Conservation (phyloP, 768 basidiomycete genomes). For the Royoungia palumana region DNA sequence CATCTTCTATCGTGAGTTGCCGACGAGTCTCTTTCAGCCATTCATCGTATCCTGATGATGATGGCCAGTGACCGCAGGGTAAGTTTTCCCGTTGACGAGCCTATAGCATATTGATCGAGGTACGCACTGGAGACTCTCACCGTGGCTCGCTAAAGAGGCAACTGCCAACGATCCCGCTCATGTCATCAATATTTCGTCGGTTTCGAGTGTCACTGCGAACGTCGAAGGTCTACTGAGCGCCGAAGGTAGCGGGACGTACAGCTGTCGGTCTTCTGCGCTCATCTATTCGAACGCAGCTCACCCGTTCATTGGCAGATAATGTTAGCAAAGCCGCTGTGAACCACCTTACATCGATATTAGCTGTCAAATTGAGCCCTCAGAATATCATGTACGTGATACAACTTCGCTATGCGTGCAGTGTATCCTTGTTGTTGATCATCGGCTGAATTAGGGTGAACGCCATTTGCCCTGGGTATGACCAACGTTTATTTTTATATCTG, state of each 20-base stretch:
- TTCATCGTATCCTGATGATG: not conserved
- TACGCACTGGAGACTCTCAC: conserved; percentile 27
- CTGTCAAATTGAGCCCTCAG: conserved; percentile 55
- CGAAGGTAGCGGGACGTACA: conserved; percentile 67
- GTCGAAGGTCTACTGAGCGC: conserved; percentile 49
- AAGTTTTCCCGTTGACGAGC: conserved; percentile 1
- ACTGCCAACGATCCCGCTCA: conserved; percentile 63
- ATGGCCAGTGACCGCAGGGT: conserved; percentile 44
- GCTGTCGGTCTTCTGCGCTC: conserved; percentile 50
- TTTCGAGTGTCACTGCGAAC: conserved; percentile 51
- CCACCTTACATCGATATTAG: conserved; percentile 72
- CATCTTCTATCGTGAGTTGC: conserved; percentile 67
- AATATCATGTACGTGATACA: conserved; percentile 61
- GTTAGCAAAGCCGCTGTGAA: conserved; percentile 87
- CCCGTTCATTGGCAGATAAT: conserved; percentile 46
- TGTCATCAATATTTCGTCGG: conserved; percentile 82
- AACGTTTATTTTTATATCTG: not conserved
- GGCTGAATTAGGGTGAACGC: conserved; percentile 64
- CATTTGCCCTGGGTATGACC: conserved; percentile 69
- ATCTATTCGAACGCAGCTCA: not conserved
- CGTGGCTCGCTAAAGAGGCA: conserved; percentile 62
- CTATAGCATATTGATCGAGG: not conserved
- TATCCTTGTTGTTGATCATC: not conserved
- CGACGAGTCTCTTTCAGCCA: too few relatives aligned
- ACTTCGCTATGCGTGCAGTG: too few relatives aligned